Conservation (phyloP, 2,329 filamentous ascomycete genomes). For the Exophiala sideris region DNA sequence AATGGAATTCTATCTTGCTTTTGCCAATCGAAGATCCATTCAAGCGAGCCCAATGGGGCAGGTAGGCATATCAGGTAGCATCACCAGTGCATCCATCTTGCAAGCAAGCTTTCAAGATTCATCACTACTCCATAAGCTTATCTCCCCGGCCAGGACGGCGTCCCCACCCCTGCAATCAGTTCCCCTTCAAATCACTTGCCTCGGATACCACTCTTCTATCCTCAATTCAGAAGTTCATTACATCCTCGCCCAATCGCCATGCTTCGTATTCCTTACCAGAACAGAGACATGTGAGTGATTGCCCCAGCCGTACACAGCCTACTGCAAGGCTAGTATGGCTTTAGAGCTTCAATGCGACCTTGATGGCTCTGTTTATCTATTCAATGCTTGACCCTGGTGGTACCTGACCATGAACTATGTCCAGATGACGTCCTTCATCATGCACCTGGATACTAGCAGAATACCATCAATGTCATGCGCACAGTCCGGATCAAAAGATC, state of each 20-base stretch:
- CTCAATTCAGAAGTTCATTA: slow-evolving; percentile 15
- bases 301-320: neutral
- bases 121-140: neutral
- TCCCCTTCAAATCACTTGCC: neutral
- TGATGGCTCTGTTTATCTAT: neutral
- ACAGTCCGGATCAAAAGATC: neutral
- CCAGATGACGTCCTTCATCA: slow-evolving; percentile 2
- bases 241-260: slow-evolving; percentile 8
- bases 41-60: neutral
- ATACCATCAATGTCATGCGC: neutral
- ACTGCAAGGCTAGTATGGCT: neutral
- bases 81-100: neutral
- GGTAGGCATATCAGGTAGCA: neutral
- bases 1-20: neutral
- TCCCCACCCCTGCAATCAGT: neutral
- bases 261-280: neutral
- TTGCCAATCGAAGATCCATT: neutral
- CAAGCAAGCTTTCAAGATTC: neutral
- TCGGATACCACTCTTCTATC: neutral
- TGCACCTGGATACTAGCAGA: too few relatives aligned
- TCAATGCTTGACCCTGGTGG: slow-evolving; percentile 10
- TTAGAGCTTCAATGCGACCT: neutral
- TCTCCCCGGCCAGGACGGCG: neutral
- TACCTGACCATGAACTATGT: slow-evolving; percentile 3
- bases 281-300: too few relatives aligned